phyloP scores from a whole-genome alignment of 2,329 filamentous ascomycete species.

The Claviceps humidiphila region DNA sequence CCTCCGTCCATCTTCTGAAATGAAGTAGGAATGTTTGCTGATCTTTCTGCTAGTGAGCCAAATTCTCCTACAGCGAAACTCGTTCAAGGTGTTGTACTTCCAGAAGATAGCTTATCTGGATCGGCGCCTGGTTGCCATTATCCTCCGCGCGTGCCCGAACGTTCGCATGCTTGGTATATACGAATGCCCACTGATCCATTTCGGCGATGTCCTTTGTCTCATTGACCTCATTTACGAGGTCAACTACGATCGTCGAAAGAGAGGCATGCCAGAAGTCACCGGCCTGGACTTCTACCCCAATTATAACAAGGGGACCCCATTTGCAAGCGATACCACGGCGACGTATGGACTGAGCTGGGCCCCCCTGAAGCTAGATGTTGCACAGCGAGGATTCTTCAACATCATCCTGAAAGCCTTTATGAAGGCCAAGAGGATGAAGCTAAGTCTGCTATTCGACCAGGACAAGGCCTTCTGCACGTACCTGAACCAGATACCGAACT shows the following conservation, averaged over 20 bases:
- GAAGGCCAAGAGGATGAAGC: slow-evolving; percentile 17
- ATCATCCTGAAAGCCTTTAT: slow-evolving; percentile 22
- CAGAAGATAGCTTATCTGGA: slow-evolving; percentile 19
- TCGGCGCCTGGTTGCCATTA: slow-evolving; percentile 20
- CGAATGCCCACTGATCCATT: slow-evolving; percentile 22
- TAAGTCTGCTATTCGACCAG: slow-evolving; percentile 18
- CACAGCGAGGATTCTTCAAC: slow-evolving; percentile 20
- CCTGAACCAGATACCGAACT: slow-evolving; percentile 16
- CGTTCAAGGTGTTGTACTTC: slow-evolving; percentile 17
- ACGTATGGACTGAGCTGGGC: slow-evolving; percentile 21
- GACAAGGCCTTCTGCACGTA: slow-evolving; percentile 18
- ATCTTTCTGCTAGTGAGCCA: slow-evolving; percentile 11
- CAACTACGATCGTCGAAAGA: slow-evolving; percentile 13
- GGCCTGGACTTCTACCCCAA: slow-evolving; percentile 22
- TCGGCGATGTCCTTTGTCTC: slow-evolving; percentile 21
- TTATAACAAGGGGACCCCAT: slow-evolving; percentile 17
- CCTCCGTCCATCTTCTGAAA: neutral
- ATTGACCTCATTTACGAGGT: slow-evolving; percentile 24
- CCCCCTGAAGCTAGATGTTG: slow-evolving; percentile 10
- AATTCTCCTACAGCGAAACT: slow-evolving; percentile 9
- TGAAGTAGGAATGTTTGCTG: neutral
- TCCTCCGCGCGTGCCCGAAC: slow-evolving; percentile 19
- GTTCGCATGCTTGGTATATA: slow-evolving; percentile 23
- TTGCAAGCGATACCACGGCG: neutral
- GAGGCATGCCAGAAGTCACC: slow-evolving; percentile 9